phyloP scores from a whole-genome alignment of 2,329 filamentous ascomycete species.

The Calonectria honghensis region DNA sequence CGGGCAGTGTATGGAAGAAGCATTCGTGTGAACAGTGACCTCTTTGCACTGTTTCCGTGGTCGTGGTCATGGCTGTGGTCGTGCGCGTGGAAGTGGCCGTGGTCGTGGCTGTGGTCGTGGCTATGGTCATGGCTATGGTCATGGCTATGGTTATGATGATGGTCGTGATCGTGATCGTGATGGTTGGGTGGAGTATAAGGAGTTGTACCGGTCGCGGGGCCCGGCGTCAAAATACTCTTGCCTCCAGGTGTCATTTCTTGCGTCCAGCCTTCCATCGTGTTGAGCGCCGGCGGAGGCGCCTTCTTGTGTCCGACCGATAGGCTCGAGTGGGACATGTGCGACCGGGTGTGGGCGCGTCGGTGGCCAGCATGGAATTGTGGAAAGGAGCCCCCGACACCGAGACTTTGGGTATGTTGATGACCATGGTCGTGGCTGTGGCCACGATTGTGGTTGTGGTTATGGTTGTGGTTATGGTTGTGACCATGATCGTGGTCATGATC shows the following conservation, averaged over 20 bases:
- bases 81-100: slow-evolving; percentile 54
- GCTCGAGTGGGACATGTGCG: slow-evolving; percentile 58
- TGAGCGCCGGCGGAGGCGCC: slow-evolving; percentile 57
- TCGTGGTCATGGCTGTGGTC: slow-evolving; percentile 57
- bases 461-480: slow-evolving; percentile 54
- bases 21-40: slow-evolving; percentile 82
- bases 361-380: slow-evolving; percentile 44
- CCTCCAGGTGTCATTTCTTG: slow-evolving; percentile 64
- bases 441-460: slow-evolving; percentile 57
- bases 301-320: slow-evolving; percentile 57
- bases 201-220: slow-evolving; percentile 53
- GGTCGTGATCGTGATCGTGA: slow-evolving; percentile 53
- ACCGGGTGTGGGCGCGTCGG: slow-evolving; percentile 55
- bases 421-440: slow-evolving; percentile 55
- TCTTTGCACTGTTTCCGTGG: slow-evolving; percentile 66
- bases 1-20: slow-evolving; percentile 81
- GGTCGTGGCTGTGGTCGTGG: slow-evolving; percentile 46
- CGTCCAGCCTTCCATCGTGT: slow-evolving; percentile 63
- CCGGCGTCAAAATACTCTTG: slow-evolving; percentile 62
- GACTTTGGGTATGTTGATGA: slow-evolving; percentile 52
- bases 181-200: slow-evolving; percentile 58
- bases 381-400: slow-evolving; percentile 34
- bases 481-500: slow-evolving; percentile 56
- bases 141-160: slow-evolving; percentile 53
- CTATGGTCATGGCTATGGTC: slow-evolving; percentile 49